Evolutionary conservation across 2,329 filamentous ascomycete species (phyloP).

Genomic region (Fusarium clavum): DNA sequence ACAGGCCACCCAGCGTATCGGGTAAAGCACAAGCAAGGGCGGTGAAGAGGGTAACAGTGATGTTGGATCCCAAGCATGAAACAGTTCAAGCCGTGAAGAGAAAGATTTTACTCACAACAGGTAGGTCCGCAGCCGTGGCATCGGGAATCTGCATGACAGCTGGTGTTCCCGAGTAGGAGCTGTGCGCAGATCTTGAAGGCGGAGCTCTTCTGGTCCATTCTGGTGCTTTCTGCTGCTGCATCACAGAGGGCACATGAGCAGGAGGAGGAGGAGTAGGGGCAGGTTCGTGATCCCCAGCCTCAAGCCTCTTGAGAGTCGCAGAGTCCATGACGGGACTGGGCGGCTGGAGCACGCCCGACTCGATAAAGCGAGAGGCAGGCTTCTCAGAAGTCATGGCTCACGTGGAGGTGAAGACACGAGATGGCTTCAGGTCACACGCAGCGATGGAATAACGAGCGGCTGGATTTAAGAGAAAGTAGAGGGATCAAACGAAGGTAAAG

Average conservation of each 20-base stretch:
- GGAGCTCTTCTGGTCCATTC: neutral
- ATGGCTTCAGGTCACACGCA: neutral
- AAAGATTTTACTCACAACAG: slow-evolving; percentile 31
- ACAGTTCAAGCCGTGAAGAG: neutral
- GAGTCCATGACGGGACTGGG: slow-evolving; percentile 35
- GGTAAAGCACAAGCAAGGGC: slow-evolving; percentile 5
- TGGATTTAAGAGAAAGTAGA: neutral
- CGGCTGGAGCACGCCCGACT: slow-evolving; percentile 34
- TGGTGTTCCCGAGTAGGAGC: slow-evolving; percentile 41
- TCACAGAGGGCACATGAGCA: neutral
- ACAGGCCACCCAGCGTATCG: neutral
- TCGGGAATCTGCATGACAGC: slow-evolving; percentile 38
- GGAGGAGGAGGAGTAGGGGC: neutral
- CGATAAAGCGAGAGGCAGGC: slow-evolving; percentile 37
- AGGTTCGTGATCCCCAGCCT: slow-evolving; percentile 23
- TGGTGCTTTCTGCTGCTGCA: neutral
- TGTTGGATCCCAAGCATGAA: neutral
- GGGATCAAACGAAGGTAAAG: slow-evolving; percentile 12
- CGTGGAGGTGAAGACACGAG: slow-evolving; percentile 1
- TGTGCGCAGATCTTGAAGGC: slow-evolving; percentile 36
- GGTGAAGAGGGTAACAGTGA: neutral
- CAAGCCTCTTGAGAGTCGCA: slow-evolving; percentile 34
- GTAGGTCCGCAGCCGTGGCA: slow-evolving; percentile 24
- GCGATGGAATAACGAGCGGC: neutral
- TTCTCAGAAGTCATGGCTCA: slow-evolving; percentile 34